Evolutionary conservation across 345 rosid genomes (phyloP), one percentile per base, ranked within the genome.

Genomic region (Salix suchowensis): DNA sequence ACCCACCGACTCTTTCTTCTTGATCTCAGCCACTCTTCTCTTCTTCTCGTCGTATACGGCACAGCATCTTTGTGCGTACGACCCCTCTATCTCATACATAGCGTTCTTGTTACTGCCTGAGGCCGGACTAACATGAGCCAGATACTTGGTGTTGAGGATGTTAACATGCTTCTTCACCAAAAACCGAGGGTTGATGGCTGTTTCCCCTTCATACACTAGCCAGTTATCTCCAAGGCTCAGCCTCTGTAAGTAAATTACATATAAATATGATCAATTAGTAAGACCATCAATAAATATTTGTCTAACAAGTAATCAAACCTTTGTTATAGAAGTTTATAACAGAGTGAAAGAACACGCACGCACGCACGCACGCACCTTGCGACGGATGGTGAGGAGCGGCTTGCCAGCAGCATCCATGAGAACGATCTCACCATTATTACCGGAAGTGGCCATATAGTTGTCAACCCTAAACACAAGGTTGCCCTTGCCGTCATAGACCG

Each of bases 341-440:
- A 36, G 1, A 36, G 37, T 36, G 37, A 5, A 36, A 36, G 0
- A 36, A 36, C 37, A 36, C 37, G 7, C 37, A 34, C 36, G 36
- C 36, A 36, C 37, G 37, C 37, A 36, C 37, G 36, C 36, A 36
- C 37, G 37, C 37, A 36, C 37, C 98, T 91, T 96, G 77, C 97
- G 98, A 58, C 99, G 95, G 86, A 92, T 76, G 80, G 98, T 93
- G 87, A 91, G 94, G 75, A 96, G 98, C 37, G 99, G 92, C 52
- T 85, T 77, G 77, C 98, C 99, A 2, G 87, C 77, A 79, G 94
- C 94, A 65, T 91, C 98, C 98, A 96, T 96, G 81, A 96, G 98
- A 70, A 96, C 80, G 79, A 93, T 84, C 82, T 91, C 92, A 16
- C 87, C 90, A 10, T 78, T 87, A 44, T 77, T 54, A 64, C 80